These are phyloP conservation scores for Coemansia sp. DNA, from an alignment of 192 early-diverging fungal species.

Conservation along the genomic window DNA sequence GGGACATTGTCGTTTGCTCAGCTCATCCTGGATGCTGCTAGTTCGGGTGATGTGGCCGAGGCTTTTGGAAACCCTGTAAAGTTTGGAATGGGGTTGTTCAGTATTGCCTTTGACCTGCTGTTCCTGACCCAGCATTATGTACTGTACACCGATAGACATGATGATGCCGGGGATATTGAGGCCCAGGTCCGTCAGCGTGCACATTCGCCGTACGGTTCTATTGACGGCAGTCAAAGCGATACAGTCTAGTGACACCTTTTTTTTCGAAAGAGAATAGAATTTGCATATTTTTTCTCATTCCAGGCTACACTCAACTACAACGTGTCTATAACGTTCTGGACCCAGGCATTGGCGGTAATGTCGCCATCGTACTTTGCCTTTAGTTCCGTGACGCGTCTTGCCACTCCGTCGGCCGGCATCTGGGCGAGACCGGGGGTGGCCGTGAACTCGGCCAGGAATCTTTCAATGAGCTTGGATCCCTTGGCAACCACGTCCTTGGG, in stretches of 20 bases:
- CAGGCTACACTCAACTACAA: too few relatives aligned
- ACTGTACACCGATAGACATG: conserved; percentile 50
- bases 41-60: conserved; percentile 47
- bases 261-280: background rate
- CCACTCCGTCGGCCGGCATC: conserved; percentile 36
- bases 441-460: conserved; percentile 53
- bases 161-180: conserved; percentile 14
- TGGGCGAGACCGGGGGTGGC: conserved; percentile 24
- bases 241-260: background rate
- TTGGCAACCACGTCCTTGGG: conserved; percentile 25
- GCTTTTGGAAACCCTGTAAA: conserved; percentile 61
- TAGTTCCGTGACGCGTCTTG: conserved; percentile 41
- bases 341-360: conserved; percentile 59
- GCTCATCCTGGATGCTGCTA: conserved; percentile 64
- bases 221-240: conserved; percentile 13
- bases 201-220: conserved; percentile 18
- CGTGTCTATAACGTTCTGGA: conserved; percentile 52
- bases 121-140: conserved; percentile 84
- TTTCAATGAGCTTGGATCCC: conserved; percentile 28
- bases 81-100: conserved; percentile 71
- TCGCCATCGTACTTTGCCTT: conserved; percentile 52
- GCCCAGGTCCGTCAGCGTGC: conserved; percentile 3
- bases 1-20: conserved; percentile 73
- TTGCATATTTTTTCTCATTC: too few relatives aligned
- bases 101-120: conserved; percentile 74